phyloP scores from a whole-genome alignment of 1,284 basidiomycete species.

The Leccinum solheimii region DNA sequence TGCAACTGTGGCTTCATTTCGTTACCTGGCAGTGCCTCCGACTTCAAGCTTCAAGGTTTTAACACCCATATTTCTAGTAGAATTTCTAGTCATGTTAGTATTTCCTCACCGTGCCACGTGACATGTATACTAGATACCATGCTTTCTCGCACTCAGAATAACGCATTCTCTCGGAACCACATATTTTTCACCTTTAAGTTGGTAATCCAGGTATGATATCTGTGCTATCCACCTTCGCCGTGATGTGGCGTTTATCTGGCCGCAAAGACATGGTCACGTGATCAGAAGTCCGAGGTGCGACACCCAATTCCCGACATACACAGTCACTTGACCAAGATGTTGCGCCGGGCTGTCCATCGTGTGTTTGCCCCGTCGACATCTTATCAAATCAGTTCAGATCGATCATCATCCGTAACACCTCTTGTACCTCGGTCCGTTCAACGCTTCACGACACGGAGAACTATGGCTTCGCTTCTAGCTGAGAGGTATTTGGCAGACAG shows the following conservation, averaged over 20 bases:
- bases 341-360: conserved; percentile 8
- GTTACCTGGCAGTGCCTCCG: not conserved
- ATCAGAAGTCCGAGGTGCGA: not conserved
- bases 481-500: conserved; percentile 73
- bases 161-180: too few relatives aligned
- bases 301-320: conserved; percentile 10
- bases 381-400: conserved; percentile 18
- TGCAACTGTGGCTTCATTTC: not conserved
- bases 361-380: conserved; percentile 8
- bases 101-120: not conserved
- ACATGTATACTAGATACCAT: not conserved
- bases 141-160: not conserved
- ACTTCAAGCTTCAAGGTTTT: not conserved
- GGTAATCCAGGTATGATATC: too few relatives aligned
- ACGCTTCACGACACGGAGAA: conserved; percentile 14
- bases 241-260: too few relatives aligned
- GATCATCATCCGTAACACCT: conserved; percentile 10
- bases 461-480: conserved; percentile 40
- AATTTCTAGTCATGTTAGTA: not conserved
- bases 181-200: too few relatives aligned
- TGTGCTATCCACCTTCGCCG: too few relatives aligned
- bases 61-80: too few relatives aligned
- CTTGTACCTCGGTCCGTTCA: not conserved
- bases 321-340: conserved; percentile 2
- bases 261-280: conserved; percentile 1